phyloP scores from a whole-genome alignment of 2,329 filamentous ascomycete species.

The Fusarium siculi region DNA sequence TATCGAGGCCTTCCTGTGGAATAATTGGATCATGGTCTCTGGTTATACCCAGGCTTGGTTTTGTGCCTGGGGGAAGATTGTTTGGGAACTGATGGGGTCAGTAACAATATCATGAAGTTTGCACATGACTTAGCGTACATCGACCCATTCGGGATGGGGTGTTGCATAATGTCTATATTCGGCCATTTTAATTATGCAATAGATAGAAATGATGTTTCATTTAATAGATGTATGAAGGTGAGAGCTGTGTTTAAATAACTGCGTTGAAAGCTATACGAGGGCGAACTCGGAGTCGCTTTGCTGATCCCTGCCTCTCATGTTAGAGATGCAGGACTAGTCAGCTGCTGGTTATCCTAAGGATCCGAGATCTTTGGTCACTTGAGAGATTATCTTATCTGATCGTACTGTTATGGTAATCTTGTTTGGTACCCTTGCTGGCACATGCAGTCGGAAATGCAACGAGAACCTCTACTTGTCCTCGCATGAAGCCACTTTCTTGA shows the following conservation, averaged over 20 bases:
- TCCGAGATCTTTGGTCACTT: neutral
- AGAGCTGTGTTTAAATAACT: neutral
- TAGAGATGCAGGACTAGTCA: neutral
- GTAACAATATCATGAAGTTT: neutral
- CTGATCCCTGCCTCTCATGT: neutral
- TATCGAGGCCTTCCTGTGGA: conserved; percentile 35
- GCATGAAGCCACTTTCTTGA: neutral
- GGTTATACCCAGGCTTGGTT: conserved; percentile 21
- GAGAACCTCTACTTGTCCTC: neutral
- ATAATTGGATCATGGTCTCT: conserved; percentile 36
- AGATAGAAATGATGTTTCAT: neutral
- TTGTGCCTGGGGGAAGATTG: conserved; percentile 34
- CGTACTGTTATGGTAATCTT: neutral
- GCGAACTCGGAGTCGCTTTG: neutral
- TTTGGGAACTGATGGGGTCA: conserved; percentile 39
- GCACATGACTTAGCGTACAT: neutral
- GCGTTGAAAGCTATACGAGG: neutral
- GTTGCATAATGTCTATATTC: conserved; percentile 23
- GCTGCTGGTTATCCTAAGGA: neutral
- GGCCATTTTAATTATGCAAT: conserved; percentile 9
- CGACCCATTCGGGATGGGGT: conserved; percentile 18
- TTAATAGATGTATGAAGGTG: neutral
- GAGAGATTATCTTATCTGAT: conserved; percentile 37
- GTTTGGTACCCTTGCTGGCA: neutral
- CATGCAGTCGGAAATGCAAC: neutral